Evolutionary conservation across 2,329 filamentous ascomycete species (phyloP).

Genomic region (Lecanicillium sp.): DNA sequence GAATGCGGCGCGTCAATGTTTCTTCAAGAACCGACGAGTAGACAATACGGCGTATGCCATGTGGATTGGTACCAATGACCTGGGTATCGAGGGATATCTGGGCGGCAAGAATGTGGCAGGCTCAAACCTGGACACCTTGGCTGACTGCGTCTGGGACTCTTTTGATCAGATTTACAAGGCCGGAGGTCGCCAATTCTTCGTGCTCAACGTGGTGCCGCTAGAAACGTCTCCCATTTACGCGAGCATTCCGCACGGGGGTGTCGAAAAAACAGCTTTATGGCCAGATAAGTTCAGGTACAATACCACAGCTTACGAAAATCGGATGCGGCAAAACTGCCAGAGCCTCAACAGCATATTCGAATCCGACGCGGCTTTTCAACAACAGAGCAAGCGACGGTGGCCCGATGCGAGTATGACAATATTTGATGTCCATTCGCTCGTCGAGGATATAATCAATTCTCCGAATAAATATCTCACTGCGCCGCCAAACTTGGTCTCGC

Average conservation of each 20-base stretch:
- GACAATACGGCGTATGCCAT: conserved; percentile 65
- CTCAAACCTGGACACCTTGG: conserved; percentile 58
- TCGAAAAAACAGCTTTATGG: conserved; percentile 40
- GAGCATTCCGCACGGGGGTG: conserved; percentile 29
- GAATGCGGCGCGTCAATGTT: conserved; percentile 37
- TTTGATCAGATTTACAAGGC: conserved; percentile 58
- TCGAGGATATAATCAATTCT: conserved; percentile 58
- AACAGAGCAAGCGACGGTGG: conserved; percentile 40
- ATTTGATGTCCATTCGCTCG: conserved; percentile 60
- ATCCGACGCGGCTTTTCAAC: conserved; percentile 44
- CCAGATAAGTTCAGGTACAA: conserved; percentile 39
- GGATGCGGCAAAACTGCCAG: conserved; percentile 41
- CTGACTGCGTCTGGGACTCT: conserved; percentile 60
- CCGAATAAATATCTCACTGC: conserved; percentile 56
- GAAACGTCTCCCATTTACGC: conserved; percentile 64
- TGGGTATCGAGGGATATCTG: conserved; percentile 61
- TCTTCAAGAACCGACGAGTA: conserved; percentile 39
- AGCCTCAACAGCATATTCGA: conserved; percentile 43
- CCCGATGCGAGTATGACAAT: conserved; percentile 56
- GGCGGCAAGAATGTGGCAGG: conserved; percentile 54
- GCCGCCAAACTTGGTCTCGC: conserved; percentile 57
- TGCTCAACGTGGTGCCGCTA: conserved; percentile 64
- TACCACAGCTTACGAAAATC: conserved; percentile 39
- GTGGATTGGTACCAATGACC: conserved; percentile 79
- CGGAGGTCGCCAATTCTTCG: conserved; percentile 64